Conservation (phyloP, 768 basidiomycete genomes). For the Termitomyces sp. region DNA sequence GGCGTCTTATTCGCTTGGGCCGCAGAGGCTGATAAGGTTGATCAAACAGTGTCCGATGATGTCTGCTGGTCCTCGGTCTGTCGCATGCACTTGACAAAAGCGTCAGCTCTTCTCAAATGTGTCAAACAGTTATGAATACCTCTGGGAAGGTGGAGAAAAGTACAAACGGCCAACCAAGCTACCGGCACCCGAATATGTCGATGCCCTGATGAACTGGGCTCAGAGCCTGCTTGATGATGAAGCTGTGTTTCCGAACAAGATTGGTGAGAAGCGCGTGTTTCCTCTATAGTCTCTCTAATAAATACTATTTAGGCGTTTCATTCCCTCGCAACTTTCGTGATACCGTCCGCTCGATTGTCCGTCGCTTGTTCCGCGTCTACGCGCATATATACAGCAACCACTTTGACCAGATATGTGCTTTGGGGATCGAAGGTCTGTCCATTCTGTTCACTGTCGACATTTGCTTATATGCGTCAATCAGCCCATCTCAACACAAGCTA, state of each 20-base stretch:
- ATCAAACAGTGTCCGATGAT: slow-evolving; percentile 80
- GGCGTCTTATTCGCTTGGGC: slow-evolving; percentile 12
- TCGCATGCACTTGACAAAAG: background rate
- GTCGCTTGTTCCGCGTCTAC: slow-evolving; percentile 93
- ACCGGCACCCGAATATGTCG: slow-evolving; percentile 94
- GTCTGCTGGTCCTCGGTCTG: slow-evolving; percentile 91
- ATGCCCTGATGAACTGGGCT: slow-evolving; percentile 98
- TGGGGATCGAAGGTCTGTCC: slow-evolving; percentile 89
- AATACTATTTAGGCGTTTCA: slow-evolving; percentile 58
- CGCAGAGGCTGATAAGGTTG: background rate
- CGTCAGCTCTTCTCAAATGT: background rate
- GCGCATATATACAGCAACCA: slow-evolving; percentile 99
- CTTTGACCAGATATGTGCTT: slow-evolving; percentile 97
- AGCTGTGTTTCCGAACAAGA: slow-evolving; percentile 88
- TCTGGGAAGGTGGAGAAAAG: slow-evolving; percentile 88
- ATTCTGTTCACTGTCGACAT: background rate
- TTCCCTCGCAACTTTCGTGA: slow-evolving; percentile 89
- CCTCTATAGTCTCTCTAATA: background rate
- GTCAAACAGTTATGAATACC: slow-evolving; percentile 75
- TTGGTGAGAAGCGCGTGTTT: slow-evolving; percentile 49
- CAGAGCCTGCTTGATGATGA: slow-evolving; percentile 92
- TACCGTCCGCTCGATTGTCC: slow-evolving; percentile 86
- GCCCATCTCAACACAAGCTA: slow-evolving; percentile 99
- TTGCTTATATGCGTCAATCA: slow-evolving; percentile 23
- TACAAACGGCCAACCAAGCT: slow-evolving; percentile 91